Conservation (phyloP, 73 alveolate genomes). For the Paramecium primaurelia region DNA sequence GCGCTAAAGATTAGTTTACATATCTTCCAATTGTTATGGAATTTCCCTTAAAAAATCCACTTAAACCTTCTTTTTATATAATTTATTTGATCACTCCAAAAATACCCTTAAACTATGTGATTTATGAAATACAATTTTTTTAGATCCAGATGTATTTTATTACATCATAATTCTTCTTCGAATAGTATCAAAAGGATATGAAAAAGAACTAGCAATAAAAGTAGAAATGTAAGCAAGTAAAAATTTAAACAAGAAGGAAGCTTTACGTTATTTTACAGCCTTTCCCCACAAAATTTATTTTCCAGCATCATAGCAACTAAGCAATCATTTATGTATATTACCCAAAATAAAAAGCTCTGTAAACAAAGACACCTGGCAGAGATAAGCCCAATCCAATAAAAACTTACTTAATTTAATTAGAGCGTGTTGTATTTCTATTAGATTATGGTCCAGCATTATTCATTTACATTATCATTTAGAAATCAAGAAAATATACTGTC, state of each 20-base stretch:
- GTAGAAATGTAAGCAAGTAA: not conserved
- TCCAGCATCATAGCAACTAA: not conserved
- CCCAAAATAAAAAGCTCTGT: conserved; percentile 81
- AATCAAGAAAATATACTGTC: conserved; percentile 78
- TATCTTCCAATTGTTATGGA: not conserved
- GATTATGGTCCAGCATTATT: conserved; percentile 64
- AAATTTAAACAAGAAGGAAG: not conserved
- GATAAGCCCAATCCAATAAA: conserved; percentile 80
- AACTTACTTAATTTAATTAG: conserved; percentile 66
- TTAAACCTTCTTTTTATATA: conserved; percentile 67
- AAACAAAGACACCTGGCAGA: conserved; percentile 63
- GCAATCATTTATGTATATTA: not conserved
- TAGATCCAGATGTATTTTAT: conserved; percentile 13
- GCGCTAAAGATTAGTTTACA: not conserved
- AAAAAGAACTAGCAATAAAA: conserved; percentile 60
- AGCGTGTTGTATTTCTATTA: conserved; percentile 62
- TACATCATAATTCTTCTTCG: conserved; percentile 89
- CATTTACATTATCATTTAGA: conserved; percentile 72
- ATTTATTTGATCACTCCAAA: conserved; percentile 68
- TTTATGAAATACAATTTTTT: not conserved
- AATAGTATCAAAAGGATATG: conserved; percentile 83
- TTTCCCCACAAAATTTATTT: conserved; percentile 20
- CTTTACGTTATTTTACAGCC: not conserved
- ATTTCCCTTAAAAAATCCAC: conserved; percentile 76
- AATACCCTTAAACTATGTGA: not conserved